Evolutionary conservation across 805 yeast species (phyloP), one percentile per base, ranked within the genome.

Genomic region (Groenewaldozyma tartarivorans): DNA sequence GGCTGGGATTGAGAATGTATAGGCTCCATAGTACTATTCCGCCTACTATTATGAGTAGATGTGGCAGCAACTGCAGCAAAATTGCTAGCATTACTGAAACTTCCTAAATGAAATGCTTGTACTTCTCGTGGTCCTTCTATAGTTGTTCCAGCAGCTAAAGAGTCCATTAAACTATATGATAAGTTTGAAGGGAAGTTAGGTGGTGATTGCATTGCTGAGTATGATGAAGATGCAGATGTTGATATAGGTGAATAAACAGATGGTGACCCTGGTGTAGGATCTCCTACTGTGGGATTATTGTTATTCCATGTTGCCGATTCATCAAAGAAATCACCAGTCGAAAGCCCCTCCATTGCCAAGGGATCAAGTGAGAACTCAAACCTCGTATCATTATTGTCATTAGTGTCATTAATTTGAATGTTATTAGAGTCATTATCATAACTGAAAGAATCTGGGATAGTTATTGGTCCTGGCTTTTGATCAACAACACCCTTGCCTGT

Each of bases 281-380:
- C 20, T 18, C 17, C 39, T 16, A 19, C 4, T 11, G 38, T 9
- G 5, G n/a, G 6, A 5, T 13, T 16, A 15, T 5, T 15, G 38
- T 35, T 32, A 7, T 18, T 33, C 27, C 32, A 15, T 19, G 43
- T 5, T 32, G n/a, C 13, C 21, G 39, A 13, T 26, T 19, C 34
- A 21, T 34, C 22, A 40, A 45, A 43, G 30, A 38, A 44, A 33
- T 48, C 49, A 17, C 36, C 40, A 38, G 36, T 43, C 18, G 41
- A 26, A 19, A 69, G 64, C 3, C 72, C 75, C 40, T 72, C 77
- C 41, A 66, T 63, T 0, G 75, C 74, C 45, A 70, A 52, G 4
- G 75, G 74, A 43, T 69, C 73, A 26, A 71, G 57, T 36, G 63
- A 48, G 46, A 71, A 71, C 34, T 57, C 54, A 36, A 59, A 60